Evolutionary conservation across 176 grass and related monocot genomes (phyloP), one percentile per base, ranked within the genome.

Genomic region (Secale cereale): DNA sequence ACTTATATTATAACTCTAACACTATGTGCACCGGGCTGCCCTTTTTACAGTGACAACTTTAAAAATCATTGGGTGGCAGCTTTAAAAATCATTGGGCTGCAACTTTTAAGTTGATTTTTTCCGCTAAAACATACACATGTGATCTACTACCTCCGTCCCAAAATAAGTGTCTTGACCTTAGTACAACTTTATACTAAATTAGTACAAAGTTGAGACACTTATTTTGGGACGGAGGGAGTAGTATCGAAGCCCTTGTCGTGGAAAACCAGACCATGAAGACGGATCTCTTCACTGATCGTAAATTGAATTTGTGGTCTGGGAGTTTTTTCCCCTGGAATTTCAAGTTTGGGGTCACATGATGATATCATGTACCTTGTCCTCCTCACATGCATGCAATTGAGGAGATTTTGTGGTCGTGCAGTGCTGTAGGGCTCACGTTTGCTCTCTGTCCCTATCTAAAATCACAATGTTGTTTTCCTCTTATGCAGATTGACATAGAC

Each of bases 401-500:
- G 54, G 19, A 22, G 54, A 57, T 57, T 57, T 22, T 22, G 54
- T 57, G 54, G 54, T 57, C 7, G 20, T 7, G 2, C 54, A 57
- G 54, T 57, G 54, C 54, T 57, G 20, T 57, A 57, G 54, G 20
- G 19, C 54, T 57, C 54, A 57, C 2, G 20, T 57, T 57, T 57
- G 19, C 19, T 22, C 20, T 20, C 54, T 57, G 54, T 12, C 32
- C 6, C 36, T 33, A 59, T 59, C 22, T 40, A 65, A 48, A 90
- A 78, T 25, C 2, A 69, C 35, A 76, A 50, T 40, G 5, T 10
- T 30, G 25, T 25, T 70, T 36, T 70, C 9, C 13, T 75, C 85
- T 30, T 67, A 83, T 64, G 33, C 88, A 98, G 97, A 86, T 91
- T 81, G 93, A 91, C 66, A 72, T 85, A 77, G 91, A 95, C 74